Evolutionary conservation across 805 yeast genomes (phyloP).

Genomic region (Soucietia sequanensis): DNA sequence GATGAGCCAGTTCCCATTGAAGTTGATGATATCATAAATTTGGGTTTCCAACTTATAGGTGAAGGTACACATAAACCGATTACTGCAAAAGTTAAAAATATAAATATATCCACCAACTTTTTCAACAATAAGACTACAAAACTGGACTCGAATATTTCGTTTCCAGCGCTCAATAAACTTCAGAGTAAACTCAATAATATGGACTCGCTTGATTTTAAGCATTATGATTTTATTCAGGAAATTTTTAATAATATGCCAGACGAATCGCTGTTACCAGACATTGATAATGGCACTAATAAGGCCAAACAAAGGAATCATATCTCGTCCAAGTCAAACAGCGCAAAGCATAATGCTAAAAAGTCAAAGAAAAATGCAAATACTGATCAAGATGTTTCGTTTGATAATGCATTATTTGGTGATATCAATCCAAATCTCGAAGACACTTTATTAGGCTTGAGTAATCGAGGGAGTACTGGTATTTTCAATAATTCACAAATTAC

Average conservation of each 20-base stretch:
- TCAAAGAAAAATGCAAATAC: constrained; percentile 4
- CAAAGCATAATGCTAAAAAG: constrained; percentile 6
- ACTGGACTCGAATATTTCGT: constrained; percentile 4
- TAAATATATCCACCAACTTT: constrained; percentile 51
- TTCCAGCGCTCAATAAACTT: background rate
- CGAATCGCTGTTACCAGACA: background rate
- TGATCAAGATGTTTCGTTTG: constrained; percentile 33
- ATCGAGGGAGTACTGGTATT: constrained; percentile 52
- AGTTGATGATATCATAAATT: constrained; percentile 83
- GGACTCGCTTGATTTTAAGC: constrained; percentile 31
- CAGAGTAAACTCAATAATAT: constrained; percentile 8
- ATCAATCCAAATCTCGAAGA: constrained; percentile 51
- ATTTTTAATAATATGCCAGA: constrained; percentile 15
- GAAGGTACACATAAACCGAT: constrained; percentile 78
- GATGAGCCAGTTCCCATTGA: constrained; percentile 61
- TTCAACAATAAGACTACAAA: constrained; percentile 3
- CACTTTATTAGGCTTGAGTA: constrained; percentile 45
- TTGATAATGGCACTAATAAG: background rate
- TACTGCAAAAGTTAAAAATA: constrained; percentile 75
- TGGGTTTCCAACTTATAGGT: constrained; percentile 85
- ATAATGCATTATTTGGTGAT: constrained; percentile 63
- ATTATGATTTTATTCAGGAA: constrained; percentile 35
- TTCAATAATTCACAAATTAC: constrained; percentile 60
- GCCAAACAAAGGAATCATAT: constrained; percentile 7
- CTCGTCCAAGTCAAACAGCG: constrained; percentile 17